Base-by-base conservation (phyloP, 2,329 filamentous ascomycete genomes). In the Epichloe gansuensis region DNA sequence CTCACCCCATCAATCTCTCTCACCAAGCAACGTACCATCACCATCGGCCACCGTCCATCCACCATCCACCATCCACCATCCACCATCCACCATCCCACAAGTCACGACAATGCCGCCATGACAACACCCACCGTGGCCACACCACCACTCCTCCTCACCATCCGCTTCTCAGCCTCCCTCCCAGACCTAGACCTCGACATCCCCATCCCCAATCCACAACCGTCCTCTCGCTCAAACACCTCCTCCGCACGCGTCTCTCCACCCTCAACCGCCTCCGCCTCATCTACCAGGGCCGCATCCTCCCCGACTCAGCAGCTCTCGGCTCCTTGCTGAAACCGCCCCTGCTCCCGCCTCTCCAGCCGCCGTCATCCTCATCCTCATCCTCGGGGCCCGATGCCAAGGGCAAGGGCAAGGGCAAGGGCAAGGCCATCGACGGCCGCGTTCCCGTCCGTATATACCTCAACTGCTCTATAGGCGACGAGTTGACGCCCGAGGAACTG, bases 401-500 rank as follows among this genome's bases (percentile, higher is more conserved):
- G 45, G 59, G 59, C 37, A 68, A 66, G 45, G 59, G 59, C 37
- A 68, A 68, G 62, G 88, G 86, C 47, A 94, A 68, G 62, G 88
- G 86, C 46, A 94, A 93, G 55, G 78, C 78, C 1, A 66, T 83
- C 5, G 52, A 49, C 43, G 51, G 46, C 51, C 42, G 38, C n/a
- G 3, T 37, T 25, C 23, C 51, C 13, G 58, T 69, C 50, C 78
- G 85, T 45, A 80, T 95, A 62, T 96, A 95, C 67, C 85, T 97
- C 56, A 94, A 95, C 72, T 97, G 91, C 75, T 91, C 88, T 57
- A 87, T 97, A 54, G 90, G 90, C 52, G 83, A 88, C 66, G 74
- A 79, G 28, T 77, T 97, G 12, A 79, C 85, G 0, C 65, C 78
- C 12, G 64, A 74, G 0, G 89, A 95, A 54, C 78, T 97, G 23